phyloP scores from a whole-genome alignment of 202 grass and related monocot species.

The Setaria italica region DNA sequence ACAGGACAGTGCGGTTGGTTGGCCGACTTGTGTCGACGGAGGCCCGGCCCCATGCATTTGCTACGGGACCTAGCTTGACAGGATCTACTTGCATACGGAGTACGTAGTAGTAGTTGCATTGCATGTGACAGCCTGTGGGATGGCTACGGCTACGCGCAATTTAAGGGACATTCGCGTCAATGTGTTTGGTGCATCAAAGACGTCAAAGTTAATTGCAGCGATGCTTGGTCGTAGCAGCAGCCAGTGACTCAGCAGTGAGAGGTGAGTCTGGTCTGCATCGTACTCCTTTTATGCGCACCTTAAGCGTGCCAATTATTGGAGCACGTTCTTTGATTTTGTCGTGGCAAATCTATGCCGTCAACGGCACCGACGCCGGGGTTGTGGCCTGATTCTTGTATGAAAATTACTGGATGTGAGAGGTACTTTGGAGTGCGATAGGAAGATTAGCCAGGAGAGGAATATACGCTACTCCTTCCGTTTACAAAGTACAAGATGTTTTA shows the following conservation, averaged over 20 bases:
- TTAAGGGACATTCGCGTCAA: not conserved
- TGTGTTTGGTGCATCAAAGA: not conserved
- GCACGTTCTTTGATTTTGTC: not conserved
- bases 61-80: not conserved
- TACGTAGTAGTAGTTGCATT: not conserved
- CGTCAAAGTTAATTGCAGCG: not conserved
- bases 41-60: not conserved
- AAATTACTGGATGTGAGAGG: not conserved
- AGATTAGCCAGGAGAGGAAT: no score
- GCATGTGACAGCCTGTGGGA: conserved; percentile 14
- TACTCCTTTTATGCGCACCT: not conserved
- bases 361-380: not conserved
- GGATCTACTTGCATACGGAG: not conserved
- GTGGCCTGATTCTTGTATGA: not conserved
- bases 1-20: not conserved
- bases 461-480: no score
- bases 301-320: not conserved
- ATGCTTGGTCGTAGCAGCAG: not conserved
- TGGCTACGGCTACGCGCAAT: not conserved
- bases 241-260: not conserved
- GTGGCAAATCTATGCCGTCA: not conserved
- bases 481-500: no score
- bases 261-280: not conserved
- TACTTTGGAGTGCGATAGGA: no score
- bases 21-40: not conserved